Evolutionary conservation across 202 grass and related monocot species (phyloP).

Genomic region (Schoenoplectus triqueter): DNA sequence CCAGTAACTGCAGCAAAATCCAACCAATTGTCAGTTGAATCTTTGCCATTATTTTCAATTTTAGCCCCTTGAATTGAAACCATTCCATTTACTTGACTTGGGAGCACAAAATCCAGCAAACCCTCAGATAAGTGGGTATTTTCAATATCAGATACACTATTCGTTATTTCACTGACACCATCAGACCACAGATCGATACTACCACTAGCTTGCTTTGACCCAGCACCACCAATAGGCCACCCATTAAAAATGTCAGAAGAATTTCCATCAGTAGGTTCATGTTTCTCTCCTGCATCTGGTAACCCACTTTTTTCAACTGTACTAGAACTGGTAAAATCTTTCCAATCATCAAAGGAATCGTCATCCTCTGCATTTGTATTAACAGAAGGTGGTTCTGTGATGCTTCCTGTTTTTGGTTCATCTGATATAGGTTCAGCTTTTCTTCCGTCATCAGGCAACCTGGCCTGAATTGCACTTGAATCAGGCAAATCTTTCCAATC

Average conservation of each 20-base stretch:
- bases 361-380: conserved; percentile 44
- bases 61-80: conserved; percentile 43
- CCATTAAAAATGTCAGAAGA: not conserved
- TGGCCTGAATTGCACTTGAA: conserved; percentile 46
- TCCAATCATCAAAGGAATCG: conserved; percentile 70
- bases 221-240: conserved; percentile 23
- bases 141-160: conserved; percentile 42
- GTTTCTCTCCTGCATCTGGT: conserved; percentile 33
- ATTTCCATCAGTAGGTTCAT: not conserved
- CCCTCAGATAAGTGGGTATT: conserved; percentile 58
- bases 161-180: conserved; percentile 26
- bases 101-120: conserved; percentile 72
- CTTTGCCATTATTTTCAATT: conserved; percentile 43
- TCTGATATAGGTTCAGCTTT: conserved; percentile 18
- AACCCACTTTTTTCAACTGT: conserved; percentile 37
- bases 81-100: conserved; percentile 44
- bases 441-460: not conserved
- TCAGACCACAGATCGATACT: conserved; percentile 58
- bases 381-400: conserved; percentile 19
- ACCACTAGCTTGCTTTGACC: conserved; percentile 4
- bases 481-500: conserved; percentile 80
- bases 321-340: conserved; percentile 63
- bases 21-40: conserved; percentile 44
- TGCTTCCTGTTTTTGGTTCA: not conserved
- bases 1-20: not conserved